These are phyloP conservation scores for Arctium minus DNA, from an alignment of 129 eudicot genomes.

Conservation along the genomic window DNA sequence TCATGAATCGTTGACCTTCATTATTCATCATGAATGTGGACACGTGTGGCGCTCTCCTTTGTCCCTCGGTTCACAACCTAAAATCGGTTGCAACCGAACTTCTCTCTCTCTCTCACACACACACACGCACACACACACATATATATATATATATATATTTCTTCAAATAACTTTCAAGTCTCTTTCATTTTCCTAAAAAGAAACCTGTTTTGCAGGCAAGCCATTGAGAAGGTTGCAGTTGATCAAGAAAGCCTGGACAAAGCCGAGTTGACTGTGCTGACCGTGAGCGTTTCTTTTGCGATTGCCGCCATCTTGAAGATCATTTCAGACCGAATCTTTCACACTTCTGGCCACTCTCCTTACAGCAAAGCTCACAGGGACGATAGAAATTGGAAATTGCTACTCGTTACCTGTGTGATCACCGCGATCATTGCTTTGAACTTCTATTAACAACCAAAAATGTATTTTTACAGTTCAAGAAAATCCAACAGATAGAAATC, in stretches of 20 bases:
- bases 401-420: conserved; percentile 36
- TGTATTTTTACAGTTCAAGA: not conserved
- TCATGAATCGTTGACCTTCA: too few relatives aligned
- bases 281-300: conserved; percentile 52
- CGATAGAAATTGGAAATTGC: conserved; percentile 36
- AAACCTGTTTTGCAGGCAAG: conserved; percentile 44
- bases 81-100: too few relatives aligned
- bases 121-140: too few relatives aligned
- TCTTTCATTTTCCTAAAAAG: not conserved
- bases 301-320: conserved; percentile 55
- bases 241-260: conserved; percentile 72
- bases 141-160: not conserved
- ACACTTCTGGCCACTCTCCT: conserved; percentile 8
- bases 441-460: conserved; percentile 9
- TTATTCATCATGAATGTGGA: too few relatives aligned
- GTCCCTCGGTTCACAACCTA: too few relatives aligned
- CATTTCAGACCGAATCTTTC: conserved; percentile 35
- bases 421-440: conserved; percentile 27
- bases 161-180: not conserved
- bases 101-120: too few relatives aligned
- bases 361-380: conserved; percentile 13
- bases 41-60: too few relatives aligned
- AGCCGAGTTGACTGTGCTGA: conserved; percentile 60
- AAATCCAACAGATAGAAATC: not conserved
- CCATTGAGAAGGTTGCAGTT: conserved; percentile 52